Conservation (phyloP, 2,329 filamentous ascomycete genomes). For the Cytospora leucostoma region DNA sequence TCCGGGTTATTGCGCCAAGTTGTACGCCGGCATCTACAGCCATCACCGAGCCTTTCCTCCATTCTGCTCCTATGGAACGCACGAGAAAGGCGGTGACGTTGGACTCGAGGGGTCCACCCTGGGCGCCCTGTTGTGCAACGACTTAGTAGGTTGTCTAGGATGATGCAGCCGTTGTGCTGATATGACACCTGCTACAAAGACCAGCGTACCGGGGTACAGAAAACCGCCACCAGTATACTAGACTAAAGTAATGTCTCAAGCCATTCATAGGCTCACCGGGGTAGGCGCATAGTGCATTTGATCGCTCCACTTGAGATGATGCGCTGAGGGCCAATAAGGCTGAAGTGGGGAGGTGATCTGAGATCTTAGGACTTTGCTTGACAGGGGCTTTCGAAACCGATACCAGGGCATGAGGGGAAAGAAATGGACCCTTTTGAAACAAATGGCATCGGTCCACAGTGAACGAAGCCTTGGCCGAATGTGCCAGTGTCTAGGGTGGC, state of each 20-base stretch:
- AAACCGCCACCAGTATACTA: neutral
- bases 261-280: neutral
- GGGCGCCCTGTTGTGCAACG: slow-evolving; percentile 66
- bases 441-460: slow-evolving; percentile 25
- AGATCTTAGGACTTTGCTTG: slow-evolving; percentile 20
- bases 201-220: slow-evolving; percentile 5
- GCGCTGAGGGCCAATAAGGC: slow-evolving; percentile 18
- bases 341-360: slow-evolving; percentile 23
- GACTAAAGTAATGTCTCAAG: neutral
- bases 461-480: slow-evolving; percentile 7
- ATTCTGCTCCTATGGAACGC: slow-evolving; percentile 74
- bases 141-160: slow-evolving; percentile 34
- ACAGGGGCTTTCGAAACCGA: slow-evolving; percentile 16
- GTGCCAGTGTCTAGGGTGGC: slow-evolving; percentile 11
- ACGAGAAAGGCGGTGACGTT: slow-evolving; percentile 89
- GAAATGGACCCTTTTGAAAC: slow-evolving; percentile 18
- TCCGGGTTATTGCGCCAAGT: slow-evolving; percentile 78
- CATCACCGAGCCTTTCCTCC: slow-evolving; percentile 79
- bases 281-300: neutral
- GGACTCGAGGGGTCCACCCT: slow-evolving; percentile 86
- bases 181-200: slow-evolving; percentile 1
- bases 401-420: slow-evolving; percentile 3
- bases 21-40: slow-evolving; percentile 95
- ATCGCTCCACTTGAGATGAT: slow-evolving; percentile 16
- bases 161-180: slow-evolving; percentile 10